Evolutionary conservation across 108 stramenopile species (phyloP), one percentile per base, ranked within the genome.

Genomic region (Halocafeteria seosinensis): DNA sequence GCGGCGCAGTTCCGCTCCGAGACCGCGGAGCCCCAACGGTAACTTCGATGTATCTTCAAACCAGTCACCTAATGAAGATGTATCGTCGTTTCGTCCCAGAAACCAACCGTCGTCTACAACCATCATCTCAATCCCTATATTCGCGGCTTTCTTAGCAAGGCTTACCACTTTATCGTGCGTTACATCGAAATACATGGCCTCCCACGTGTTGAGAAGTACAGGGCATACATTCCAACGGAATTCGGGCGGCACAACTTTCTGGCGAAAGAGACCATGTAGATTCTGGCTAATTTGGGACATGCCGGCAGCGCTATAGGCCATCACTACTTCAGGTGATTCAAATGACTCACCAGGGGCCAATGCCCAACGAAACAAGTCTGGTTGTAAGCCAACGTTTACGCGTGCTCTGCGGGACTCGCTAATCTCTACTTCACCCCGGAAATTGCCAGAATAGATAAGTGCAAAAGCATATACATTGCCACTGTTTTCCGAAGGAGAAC

Each of bases 31-130:
- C 2, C 65, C 65, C 2, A 6, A 8, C n/a, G 65, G 65, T 13
- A 66, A 53, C 55, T 66, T 66, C 38, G 3, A 6, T 21, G 27
- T 4, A 36, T 66, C 55, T 27, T 21, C 9, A 13, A 4, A 24
- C 65, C 65, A 66, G 55, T 66, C 65, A 8, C 65, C 65, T 13
- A 66, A 24, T 24, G 36, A 38, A 36, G 65, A 66, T 6, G 4
- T 66, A 36, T 66, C 65, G 38, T 55, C 53, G 4, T 52, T 25
- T 27, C 65, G 65, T 6, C 26, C 55, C n/a, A 28, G 29, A 36
- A 66, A 66, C 65, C 65, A 66, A 21, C 65, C 65, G 28, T 66
- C 65, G 55, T 66, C 65, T 17, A 66, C 11, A 13, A 66, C 50
- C 6, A 66, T 12, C 50, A 66, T 34, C 30, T 66, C 8, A 9